Conservation (phyloP, 139 green algal genomes). For the Medakamo hakoo region DNA sequence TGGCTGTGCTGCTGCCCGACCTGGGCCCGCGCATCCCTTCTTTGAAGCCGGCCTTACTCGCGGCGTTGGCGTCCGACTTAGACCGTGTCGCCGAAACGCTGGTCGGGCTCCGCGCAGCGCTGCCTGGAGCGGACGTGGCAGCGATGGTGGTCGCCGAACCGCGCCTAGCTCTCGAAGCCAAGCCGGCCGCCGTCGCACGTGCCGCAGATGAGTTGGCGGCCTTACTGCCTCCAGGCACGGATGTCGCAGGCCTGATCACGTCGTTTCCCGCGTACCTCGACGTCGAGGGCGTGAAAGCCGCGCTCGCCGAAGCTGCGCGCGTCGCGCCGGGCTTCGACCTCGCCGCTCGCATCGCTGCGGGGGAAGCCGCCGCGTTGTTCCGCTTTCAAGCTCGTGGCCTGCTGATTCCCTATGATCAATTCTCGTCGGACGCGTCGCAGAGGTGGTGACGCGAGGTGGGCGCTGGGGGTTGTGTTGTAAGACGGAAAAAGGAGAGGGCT, state of each 20-base stretch:
- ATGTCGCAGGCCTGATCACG: background rate
- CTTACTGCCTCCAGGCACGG: conserved; percentile 31
- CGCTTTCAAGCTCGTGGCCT: background rate
- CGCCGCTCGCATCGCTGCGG: too few relatives aligned
- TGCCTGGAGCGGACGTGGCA: conserved; percentile 37
- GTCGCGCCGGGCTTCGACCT: conserved; percentile 43
- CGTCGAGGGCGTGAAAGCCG: conserved; percentile 33
- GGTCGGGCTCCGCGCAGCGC: conserved; percentile 35
- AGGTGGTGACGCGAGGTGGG: too few relatives aligned
- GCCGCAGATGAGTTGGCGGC: conserved; percentile 18
- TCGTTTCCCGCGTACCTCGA: conserved; percentile 3
- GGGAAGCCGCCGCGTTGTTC: background rate
- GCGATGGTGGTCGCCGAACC: conserved; percentile 35
- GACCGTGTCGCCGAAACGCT: conserved; percentile 32
- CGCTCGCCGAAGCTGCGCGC: conserved; percentile 25
- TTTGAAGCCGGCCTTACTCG: conserved; percentile 30
- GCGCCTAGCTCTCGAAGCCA: conserved; percentile 29
- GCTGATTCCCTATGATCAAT: background rate
- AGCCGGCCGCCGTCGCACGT: conserved; percentile 17
- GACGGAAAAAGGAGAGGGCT: too few relatives aligned
- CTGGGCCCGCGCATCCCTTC: conserved; percentile 12
- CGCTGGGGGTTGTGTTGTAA: too few relatives aligned
- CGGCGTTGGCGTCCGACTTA: conserved; percentile 31
- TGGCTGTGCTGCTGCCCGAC: conserved; percentile 34
- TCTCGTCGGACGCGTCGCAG: too few relatives aligned